Percentiles rank a stretch among this genome's conserved stretches.
These are phyloP conservation scores for Porogramme epimiltina DNA, from an alignment of 1,284 basidiomycete species.

Conservation along the genomic window DNA sequence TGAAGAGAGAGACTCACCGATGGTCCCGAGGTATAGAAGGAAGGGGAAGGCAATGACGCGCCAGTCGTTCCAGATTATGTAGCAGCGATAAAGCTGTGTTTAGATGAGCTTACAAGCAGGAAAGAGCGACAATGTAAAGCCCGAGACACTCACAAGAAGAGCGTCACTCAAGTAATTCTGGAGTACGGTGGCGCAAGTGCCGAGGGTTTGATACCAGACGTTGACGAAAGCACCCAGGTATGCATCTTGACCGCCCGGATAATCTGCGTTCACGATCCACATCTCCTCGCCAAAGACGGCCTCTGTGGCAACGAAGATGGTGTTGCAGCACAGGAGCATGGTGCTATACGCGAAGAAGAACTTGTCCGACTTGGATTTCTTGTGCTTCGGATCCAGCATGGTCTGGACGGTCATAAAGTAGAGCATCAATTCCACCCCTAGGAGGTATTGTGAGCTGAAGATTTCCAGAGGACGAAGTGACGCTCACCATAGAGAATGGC, in stretches of 20 bases:
- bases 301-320: constrained; percentile 12
- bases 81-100: constrained; percentile 13
- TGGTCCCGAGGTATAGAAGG: constrained; percentile 5
- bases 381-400: neutral
- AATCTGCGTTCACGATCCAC: constrained; percentile 18
- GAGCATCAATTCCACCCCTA: constrained; percentile 14
- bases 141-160: no score
- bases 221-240: constrained; percentile 11
- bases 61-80: constrained; percentile 6
- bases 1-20: constrained; percentile 1
- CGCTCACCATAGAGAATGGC: constrained; percentile 15
- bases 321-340: constrained; percentile 10
- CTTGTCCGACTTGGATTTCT: constrained; percentile 8
- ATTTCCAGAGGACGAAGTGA: no score
- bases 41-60: constrained; percentile 3
- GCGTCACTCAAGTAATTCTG: no score
- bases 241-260: constrained; percentile 12
- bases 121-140: neutral
- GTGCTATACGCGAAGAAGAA: constrained; percentile 17
- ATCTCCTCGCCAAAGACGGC: constrained; percentile 18
- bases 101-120: neutral
- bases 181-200: no score
- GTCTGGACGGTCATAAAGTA: constrained; percentile 10
- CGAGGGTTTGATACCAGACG: constrained; percentile 22
- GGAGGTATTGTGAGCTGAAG: no score